phyloP scores from a whole-genome alignment of 2,329 filamentous ascomycete genomes.

The Aspergillus pseudonomiae region DNA sequence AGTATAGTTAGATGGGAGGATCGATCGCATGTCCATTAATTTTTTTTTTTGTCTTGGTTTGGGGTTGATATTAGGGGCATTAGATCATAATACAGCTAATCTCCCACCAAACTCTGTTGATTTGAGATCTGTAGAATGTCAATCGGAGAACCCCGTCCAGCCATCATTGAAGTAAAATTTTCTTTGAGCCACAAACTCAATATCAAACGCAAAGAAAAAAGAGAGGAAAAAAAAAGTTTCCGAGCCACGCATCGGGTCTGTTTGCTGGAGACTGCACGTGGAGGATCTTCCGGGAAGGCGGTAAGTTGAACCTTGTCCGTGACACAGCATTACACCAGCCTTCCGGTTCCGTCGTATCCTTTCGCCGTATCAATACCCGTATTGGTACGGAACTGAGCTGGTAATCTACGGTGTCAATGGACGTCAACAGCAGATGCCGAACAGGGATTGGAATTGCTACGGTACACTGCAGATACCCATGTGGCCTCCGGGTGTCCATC shows the following conservation, averaged over 20 bases:
- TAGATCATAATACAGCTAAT: background rate
- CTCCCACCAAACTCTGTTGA: background rate
- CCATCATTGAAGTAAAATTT: background rate
- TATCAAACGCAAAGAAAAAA: background rate
- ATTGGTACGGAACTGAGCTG: background rate
- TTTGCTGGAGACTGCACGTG: constrained; percentile 17
- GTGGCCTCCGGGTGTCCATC: background rate
- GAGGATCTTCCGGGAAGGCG: constrained; percentile 27
- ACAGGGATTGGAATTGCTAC: background rate
- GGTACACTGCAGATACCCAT: constrained; percentile 14
- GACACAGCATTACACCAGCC: background rate
- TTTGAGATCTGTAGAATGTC: background rate
- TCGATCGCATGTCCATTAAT: background rate
- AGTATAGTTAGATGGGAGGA: background rate
- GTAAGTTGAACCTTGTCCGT: constrained; percentile 16
- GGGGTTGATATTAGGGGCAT: no score
- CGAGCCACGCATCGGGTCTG: constrained; percentile 1
- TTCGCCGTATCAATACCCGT: background rate
- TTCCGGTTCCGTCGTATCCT: background rate
- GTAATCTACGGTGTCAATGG: background rate
- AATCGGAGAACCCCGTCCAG: background rate
- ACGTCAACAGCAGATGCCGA: background rate
- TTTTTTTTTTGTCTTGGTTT: background rate
- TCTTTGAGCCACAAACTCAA: background rate
- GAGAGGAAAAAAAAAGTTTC: background rate